phyloP scores from a whole-genome alignment of 75 land plant genomes.

The Isoetes taiwanensis region DNA sequence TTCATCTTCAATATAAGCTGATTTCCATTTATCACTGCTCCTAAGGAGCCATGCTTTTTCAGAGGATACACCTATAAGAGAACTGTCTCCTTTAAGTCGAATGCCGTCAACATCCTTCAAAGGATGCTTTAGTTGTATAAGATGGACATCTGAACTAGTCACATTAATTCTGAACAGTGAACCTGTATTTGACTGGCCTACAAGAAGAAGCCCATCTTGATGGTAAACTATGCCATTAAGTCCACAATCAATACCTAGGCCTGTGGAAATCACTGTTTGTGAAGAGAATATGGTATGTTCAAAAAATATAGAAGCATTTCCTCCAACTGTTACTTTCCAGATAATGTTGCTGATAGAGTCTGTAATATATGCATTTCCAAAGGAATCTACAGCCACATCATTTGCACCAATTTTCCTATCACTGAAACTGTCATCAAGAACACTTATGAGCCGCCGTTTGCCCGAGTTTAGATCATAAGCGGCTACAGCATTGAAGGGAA shows the following conservation, averaged over 20 bases:
- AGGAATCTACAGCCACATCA: constrained; percentile 48
- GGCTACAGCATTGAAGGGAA: constrained; percentile 41
- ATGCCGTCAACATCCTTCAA: constrained; percentile 34
- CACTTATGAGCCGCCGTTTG: constrained; percentile 26
- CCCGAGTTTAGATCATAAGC: constrained; percentile 53
- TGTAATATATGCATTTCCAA: constrained; percentile 57
- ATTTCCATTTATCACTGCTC: constrained; percentile 54
- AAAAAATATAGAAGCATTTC: constrained; percentile 30
- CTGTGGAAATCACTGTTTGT: constrained; percentile 9
- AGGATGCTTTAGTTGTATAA: constrained; percentile 21
- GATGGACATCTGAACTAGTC: constrained; percentile 32
- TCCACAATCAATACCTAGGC: constrained; percentile 16
- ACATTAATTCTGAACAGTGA: constrained; percentile 40
- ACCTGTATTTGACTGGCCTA: constrained; percentile 50
- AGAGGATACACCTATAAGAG: constrained; percentile 41
- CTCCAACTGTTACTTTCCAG: constrained; percentile 46
- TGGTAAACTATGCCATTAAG: constrained; percentile 50
- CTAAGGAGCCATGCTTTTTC: constrained; percentile 32
- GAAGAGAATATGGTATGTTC: constrained; percentile 21
- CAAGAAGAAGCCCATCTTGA: constrained; percentile 33
- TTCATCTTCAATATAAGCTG: constrained; percentile 40
- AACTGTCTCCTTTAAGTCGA: constrained; percentile 39
- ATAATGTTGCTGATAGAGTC: constrained; percentile 35
- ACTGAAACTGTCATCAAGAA: constrained; percentile 13
- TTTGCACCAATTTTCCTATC: constrained; percentile 14